Evolutionary conservation across 2,329 filamentous ascomycete genomes (phyloP).

Genomic region (Helminthosporium solani): DNA sequence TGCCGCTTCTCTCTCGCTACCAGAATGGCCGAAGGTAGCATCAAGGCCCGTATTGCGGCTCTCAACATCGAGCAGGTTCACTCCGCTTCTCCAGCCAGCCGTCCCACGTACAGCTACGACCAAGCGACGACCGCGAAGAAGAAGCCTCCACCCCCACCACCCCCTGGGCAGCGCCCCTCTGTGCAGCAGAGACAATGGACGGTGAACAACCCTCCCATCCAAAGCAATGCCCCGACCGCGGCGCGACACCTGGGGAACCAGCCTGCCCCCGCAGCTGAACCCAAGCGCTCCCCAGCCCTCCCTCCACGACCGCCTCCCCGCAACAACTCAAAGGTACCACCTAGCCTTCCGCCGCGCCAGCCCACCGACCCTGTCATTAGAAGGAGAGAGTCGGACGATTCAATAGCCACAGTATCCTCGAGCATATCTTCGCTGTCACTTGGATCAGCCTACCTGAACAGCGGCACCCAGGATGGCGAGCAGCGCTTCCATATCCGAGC

Average conservation of each 20-base stretch:
- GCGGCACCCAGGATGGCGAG: constrained; percentile 8
- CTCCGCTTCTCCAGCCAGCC: constrained; percentile 36
- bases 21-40: constrained; percentile 41
- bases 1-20: neutral
- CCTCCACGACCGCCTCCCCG: constrained; percentile 52
- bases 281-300: constrained; percentile 30
- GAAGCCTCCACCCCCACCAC: constrained; percentile 41
- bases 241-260: constrained; percentile 42
- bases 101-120: constrained; percentile 41
- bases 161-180: constrained; percentile 40
- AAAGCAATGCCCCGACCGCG: constrained; percentile 38
- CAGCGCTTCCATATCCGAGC: constrained; percentile 48
- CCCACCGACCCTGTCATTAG: constrained; percentile 36
- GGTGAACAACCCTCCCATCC: constrained; percentile 44
- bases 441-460: constrained; percentile 48
- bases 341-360: constrained; percentile 48
- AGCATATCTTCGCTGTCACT: constrained; percentile 51
- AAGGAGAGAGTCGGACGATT: constrained; percentile 48
- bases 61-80: constrained; percentile 50
- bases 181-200: constrained; percentile 35
- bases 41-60: constrained; percentile 51
- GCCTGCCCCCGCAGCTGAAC: constrained; percentile 27
- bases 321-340: constrained; percentile 38
- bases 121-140: constrained; percentile 34
- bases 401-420: constrained; percentile 51